phyloP scores from a whole-genome alignment of 768 basidiomycete species.

The Galerina marginata region DNA sequence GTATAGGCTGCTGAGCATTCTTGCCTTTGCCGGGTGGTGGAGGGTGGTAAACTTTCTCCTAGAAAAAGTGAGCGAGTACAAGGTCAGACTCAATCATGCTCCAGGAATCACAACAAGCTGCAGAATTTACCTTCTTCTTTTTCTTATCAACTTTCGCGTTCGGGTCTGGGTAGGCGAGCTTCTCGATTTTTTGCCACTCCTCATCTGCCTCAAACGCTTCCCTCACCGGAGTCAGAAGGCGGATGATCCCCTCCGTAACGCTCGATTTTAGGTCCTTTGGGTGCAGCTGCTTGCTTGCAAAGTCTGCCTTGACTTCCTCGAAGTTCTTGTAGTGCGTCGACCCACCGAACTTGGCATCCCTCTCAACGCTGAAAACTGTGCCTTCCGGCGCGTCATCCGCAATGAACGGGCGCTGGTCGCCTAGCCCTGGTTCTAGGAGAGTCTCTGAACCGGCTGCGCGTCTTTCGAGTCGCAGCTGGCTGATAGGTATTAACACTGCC shows the following conservation, averaged over 20 bases:
- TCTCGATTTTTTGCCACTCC: conserved; percentile 82
- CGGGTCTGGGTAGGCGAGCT: conserved; percentile 84
- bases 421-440: conserved; percentile 50
- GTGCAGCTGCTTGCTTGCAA: conserved; percentile 77
- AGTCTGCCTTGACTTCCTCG: conserved; percentile 73
- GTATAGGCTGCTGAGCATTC: conserved; percentile 31
- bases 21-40: conserved; percentile 83
- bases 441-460: conserved; percentile 46
- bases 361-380: conserved; percentile 78
- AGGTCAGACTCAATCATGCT: not conserved
- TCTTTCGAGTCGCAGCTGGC: conserved; percentile 71
- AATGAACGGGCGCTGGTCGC: conserved; percentile 68
- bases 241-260: conserved; percentile 75
- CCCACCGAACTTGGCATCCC: conserved; percentile 86
- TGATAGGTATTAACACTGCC: conserved; percentile 89
- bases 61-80: not conserved
- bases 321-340: conserved; percentile 74
- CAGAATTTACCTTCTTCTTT: conserved; percentile 62
- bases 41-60: conserved; percentile 86
- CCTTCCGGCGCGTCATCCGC: conserved; percentile 75
- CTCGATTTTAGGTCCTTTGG: conserved; percentile 88
- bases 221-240: conserved; percentile 81
- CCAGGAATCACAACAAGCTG: too few relatives aligned
- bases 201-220: conserved; percentile 75
- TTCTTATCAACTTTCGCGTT: conserved; percentile 63